A percentile compares a stretch with the other conserved stretches of the same genome.
These are phyloP conservation scores for Limnanthes douglasii DNA, from an alignment of 345 rosid genomes.

Conservation along the genomic window DNA sequence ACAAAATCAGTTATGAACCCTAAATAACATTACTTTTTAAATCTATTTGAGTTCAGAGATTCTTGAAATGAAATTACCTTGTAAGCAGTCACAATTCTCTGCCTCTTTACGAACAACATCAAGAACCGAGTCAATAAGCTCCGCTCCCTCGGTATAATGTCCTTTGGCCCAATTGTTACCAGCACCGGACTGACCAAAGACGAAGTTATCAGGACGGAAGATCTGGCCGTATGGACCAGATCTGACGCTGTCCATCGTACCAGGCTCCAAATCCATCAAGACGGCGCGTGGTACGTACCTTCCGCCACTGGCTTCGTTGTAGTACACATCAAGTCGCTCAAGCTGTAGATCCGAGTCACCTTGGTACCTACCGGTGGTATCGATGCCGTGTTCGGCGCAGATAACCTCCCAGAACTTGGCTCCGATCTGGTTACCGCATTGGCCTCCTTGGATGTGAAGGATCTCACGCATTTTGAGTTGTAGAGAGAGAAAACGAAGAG, in stretches of 20 bases:
- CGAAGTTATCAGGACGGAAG: slow-evolving; percentile 45
- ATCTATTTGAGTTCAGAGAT: too few relatives aligned
- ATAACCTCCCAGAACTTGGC: slow-evolving; percentile 60
- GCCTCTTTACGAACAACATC: slow-evolving; percentile 55
- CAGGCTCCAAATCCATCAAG: slow-evolving; percentile 51
- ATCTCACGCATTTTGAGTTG: slow-evolving; percentile 40
- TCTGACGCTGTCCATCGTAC: slow-evolving; percentile 48
- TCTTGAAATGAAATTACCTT: slow-evolving; percentile 14
- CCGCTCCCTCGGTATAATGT: slow-evolving; percentile 53
- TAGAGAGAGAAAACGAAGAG: slow-evolving; percentile 3
- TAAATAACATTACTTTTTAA: too few relatives aligned
- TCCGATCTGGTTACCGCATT: slow-evolving; percentile 60
- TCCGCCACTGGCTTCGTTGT: slow-evolving; percentile 53
- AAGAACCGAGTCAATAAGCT: slow-evolving; percentile 43
- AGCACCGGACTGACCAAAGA: slow-evolving; percentile 43
- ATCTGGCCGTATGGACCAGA: slow-evolving; percentile 49
- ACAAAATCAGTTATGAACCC: too few relatives aligned
- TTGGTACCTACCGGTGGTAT: slow-evolving; percentile 28
- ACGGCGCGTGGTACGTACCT: slow-evolving; percentile 47
- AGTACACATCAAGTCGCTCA: slow-evolving; percentile 43
- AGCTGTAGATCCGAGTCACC: slow-evolving; percentile 43
- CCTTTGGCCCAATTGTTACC: slow-evolving; percentile 60
- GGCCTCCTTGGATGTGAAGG: slow-evolving; percentile 55
- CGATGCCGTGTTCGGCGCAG: slow-evolving; percentile 45
- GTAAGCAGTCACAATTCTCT: slow-evolving; percentile 53